phyloP scores from a whole-genome alignment of 495 filamentous ascomycete species.

The Hypoxylon cercidicola region DNA sequence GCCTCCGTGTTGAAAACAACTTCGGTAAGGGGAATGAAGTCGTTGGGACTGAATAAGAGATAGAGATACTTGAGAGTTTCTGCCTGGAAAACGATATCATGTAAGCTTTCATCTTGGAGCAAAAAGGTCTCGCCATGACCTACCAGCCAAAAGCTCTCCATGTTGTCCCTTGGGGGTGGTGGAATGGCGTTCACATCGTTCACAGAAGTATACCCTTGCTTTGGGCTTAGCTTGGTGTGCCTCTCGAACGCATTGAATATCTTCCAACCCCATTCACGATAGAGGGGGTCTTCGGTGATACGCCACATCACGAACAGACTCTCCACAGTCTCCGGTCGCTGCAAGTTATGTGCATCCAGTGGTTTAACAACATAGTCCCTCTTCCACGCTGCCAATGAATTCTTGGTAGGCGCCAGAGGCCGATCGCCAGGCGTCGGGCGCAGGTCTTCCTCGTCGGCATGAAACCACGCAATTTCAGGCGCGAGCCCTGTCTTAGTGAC shows the following conservation, averaged over 20 bases:
- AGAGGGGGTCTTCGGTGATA: conserved; percentile 78
- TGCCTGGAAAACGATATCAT: conserved; percentile 55
- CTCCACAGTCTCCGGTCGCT: conserved; percentile 83
- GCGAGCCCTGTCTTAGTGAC: conserved; percentile 76
- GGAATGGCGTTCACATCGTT: conserved; percentile 68
- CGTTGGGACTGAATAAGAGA: conserved; percentile 75
- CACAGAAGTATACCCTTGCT: conserved; percentile 71
- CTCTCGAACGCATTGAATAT: conserved; percentile 79
- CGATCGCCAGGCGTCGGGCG: conserved; percentile 49
- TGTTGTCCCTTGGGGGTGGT: conserved; percentile 66
- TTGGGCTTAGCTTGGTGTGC: conserved; percentile 63
- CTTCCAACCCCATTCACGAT: conserved; percentile 84
- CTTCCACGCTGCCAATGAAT: conserved; percentile 39
- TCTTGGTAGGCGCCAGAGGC: conserved; percentile 8
- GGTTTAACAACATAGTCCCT: conserved; percentile 73
- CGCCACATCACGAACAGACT: conserved; percentile 86
- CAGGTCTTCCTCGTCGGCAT: conserved; percentile 51
- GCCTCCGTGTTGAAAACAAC: conserved; percentile 85
- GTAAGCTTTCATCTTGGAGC: conserved; percentile 16
- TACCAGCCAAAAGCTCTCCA: conserved; percentile 83
- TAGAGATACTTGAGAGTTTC: conserved; percentile 89
- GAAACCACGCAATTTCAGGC: conserved; percentile 78
- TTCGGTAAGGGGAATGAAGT: conserved; percentile 70
- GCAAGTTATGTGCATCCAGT: conserved; percentile 78
- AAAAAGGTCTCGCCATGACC: conserved; percentile 34